Conservation (phyloP, 2,329 filamentous ascomycete species). For the Talaromyces sp. region DNA sequence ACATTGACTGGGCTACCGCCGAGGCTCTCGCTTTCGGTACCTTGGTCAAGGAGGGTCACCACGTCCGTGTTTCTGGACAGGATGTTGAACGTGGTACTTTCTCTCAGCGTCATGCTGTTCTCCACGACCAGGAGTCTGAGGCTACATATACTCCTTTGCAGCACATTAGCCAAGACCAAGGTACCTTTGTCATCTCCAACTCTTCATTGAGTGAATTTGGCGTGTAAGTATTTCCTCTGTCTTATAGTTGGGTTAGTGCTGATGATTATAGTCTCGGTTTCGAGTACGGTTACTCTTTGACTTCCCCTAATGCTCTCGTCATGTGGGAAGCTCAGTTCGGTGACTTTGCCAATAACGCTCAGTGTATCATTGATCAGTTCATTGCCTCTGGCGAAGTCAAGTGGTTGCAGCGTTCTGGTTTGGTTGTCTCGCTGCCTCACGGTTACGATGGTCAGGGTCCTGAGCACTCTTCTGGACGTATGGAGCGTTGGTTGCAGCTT, state of each 20-base stretch:
- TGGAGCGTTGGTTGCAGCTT: conserved; percentile 95
- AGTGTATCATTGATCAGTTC: conserved; percentile 99
- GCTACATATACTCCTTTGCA: conserved; percentile 89
- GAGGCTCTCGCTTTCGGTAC: conserved; percentile 94
- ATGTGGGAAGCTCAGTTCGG: conserved; percentile 99
- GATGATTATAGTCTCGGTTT: conserved; percentile 77
- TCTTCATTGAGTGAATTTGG: conserved; percentile 77
- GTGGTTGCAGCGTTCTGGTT: conserved; percentile 96
- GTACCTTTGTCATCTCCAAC: conserved; percentile 94
- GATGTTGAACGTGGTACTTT: conserved; percentile 99
- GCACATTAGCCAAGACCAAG: conserved; percentile 84
- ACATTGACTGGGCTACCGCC: conserved; percentile 96
- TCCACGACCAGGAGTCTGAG: conserved; percentile 96
- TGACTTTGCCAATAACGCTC: conserved; percentile 99
- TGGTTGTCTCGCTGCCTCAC: conserved; percentile 94
- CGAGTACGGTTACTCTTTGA: conserved; percentile 97
- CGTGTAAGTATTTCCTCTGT: conserved; percentile 46
- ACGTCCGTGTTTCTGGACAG: conserved; percentile 95
- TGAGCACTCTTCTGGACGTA: conserved; percentile 94
- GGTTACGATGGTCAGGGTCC: conserved; percentile 98
- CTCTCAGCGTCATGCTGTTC: conserved; percentile 93
- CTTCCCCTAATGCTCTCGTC: conserved; percentile 92
- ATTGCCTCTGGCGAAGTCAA: conserved; percentile 96
- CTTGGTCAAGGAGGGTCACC: conserved; percentile 87
- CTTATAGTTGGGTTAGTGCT: conserved; percentile 34